Evolutionary conservation across 164 flowering plant species (phyloP), one percentile per base, ranked within the genome.

Genomic region (Umbellularia californica): DNA sequence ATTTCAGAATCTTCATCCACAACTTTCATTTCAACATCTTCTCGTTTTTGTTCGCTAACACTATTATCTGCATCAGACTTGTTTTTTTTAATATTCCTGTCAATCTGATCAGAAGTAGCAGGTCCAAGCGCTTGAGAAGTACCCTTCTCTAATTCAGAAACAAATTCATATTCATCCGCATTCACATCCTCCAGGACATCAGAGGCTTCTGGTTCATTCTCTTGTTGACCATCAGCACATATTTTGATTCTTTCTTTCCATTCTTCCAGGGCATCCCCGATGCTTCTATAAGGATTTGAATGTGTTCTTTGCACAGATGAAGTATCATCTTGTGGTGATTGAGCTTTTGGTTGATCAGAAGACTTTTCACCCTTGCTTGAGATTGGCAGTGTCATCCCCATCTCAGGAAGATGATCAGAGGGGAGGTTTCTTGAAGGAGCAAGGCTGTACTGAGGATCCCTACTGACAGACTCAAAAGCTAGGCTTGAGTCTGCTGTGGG

Each of bases 221-320:
- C 88, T 68, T 82, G 77, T 55, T 15, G 60, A 55, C 87, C 71
- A 79, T 94, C 98, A 74, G 79, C 75, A 20, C 92, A 82, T 22
- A 94, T 90, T 77, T 83, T 92, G 22, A 85, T 87, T 79, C 92
- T 89, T 75, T 91, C 94, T 79, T 94, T 91, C 99, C 98, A 94
- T 70, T 84, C 89, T 70, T 94, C 85, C 50, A 94, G 82, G 35
- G 98, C 97, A 86, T 94, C 93, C 22, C 98, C 97, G 62, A 91
- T 75, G 81, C 82, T 88, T 19, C 98, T 81, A 52, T 75, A 85
- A 51, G 99, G 98, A 72, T 96, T 96, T 65, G 94, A 84, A 63
- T 86, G 82, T 20, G 47, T 74, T 78, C 81, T 88, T 72, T 83
- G 87, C 68, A 47, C 19, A 75, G 82, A 50, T n/a, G 89, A 82